Conservation (phyloP, 371 early-diverging fungal species). For the Rhizopus arrhizus region DNA sequence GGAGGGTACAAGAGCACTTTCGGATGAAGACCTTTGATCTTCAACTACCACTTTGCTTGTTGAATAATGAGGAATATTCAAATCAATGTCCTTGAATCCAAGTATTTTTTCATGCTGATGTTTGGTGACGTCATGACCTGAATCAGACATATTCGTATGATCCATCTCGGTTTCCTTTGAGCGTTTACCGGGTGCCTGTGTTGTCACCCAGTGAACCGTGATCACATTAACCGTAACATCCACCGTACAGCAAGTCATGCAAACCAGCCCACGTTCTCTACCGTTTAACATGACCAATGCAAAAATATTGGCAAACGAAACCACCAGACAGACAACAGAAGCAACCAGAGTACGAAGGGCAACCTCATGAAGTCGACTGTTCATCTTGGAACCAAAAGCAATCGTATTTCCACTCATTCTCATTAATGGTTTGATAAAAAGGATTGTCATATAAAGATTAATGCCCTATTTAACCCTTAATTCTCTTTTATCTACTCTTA, state of each 20-base stretch:
- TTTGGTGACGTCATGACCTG: conserved; percentile 4
- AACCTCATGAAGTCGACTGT: conserved; percentile 42
- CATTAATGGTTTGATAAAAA: conserved; percentile 51
- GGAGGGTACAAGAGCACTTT: conserved; percentile 12
- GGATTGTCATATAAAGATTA: conserved; percentile 50
- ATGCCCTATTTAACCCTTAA: conserved; percentile 28
- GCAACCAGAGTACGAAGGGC: conserved; percentile 55
- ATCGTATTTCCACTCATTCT: conserved; percentile 15
- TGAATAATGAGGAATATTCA: background rate
- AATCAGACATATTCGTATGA: conserved; percentile 5
- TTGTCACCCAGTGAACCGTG: conserved; percentile 57
- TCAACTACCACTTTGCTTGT: conserved; percentile 6
- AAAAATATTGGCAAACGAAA: conserved; percentile 55
- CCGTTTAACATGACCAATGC: conserved; percentile 45
- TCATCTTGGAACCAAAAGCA: background rate
- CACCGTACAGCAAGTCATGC: conserved; percentile 56
- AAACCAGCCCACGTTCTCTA: conserved; percentile 53
- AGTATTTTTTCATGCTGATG: conserved; percentile 2
- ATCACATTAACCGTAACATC: conserved; percentile 62
- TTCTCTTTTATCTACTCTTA: no score
- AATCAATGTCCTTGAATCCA: conserved; percentile 6
- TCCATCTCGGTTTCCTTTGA: conserved; percentile 19
- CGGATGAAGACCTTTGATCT: conserved; percentile 15
- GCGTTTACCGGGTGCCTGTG: conserved; percentile 23
- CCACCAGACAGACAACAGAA: conserved; percentile 48